These are phyloP conservation scores for Rhinocladiella similis DNA, from an alignment of 2,329 filamentous ascomycete genomes.

Conservation along the genomic window DNA sequence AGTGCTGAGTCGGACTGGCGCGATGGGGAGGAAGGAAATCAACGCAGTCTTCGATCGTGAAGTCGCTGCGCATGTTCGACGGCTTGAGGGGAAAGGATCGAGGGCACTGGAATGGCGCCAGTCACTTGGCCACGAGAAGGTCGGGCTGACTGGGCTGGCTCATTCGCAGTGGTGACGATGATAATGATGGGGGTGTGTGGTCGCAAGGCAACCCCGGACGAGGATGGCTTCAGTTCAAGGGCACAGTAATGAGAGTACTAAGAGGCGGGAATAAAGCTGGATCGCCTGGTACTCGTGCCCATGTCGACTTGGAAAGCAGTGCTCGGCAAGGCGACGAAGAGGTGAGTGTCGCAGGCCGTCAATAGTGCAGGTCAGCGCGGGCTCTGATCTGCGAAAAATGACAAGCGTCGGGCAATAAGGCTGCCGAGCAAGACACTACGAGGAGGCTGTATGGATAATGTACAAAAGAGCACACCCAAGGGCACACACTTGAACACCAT, in stretches of 20 bases:
- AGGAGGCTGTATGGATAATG: no score
- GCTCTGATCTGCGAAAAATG: background rate
- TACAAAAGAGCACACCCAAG: background rate
- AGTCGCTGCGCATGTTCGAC: slow-evolving; percentile 24
- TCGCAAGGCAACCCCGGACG: slow-evolving; percentile 14
- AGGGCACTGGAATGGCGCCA: background rate
- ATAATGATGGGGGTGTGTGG: background rate
- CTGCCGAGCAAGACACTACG: slow-evolving; percentile 5
- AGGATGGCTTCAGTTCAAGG: slow-evolving; percentile 1
- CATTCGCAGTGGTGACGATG: slow-evolving; percentile 8
- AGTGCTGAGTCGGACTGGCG: slow-evolving; percentile 13
- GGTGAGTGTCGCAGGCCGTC: slow-evolving; percentile 12
- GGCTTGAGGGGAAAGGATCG: background rate
- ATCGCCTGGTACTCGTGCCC: background rate
- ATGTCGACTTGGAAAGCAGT: background rate
- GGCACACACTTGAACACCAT: no score
- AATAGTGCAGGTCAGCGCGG: slow-evolving; percentile 13
- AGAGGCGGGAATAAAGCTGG: slow-evolving; percentile 2
- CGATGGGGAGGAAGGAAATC: slow-evolving; percentile 16
- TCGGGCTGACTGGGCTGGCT: slow-evolving; percentile 13
- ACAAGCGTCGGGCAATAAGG: slow-evolving; percentile 7
- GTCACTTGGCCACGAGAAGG: slow-evolving; percentile 6
- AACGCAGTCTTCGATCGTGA: slow-evolving; percentile 15
- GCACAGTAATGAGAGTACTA: background rate
- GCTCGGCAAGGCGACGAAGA: slow-evolving; percentile 1